Base-by-base conservation (phyloP, 176 grass and related monocot species). In the Lolium multiflorum region DNA sequence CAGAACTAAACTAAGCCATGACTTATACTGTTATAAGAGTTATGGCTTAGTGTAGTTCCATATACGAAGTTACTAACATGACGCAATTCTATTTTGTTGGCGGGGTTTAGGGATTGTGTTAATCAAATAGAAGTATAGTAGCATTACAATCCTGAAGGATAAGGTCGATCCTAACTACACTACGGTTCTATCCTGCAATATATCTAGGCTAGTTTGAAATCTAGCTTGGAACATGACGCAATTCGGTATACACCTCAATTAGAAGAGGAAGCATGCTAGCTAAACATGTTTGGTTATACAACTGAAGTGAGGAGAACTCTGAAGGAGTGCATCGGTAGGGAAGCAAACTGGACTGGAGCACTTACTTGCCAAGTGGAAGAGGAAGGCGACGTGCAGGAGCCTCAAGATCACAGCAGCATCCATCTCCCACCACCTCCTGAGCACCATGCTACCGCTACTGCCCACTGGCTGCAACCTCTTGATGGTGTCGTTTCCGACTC, bases 321-420 rank as follows among this genome's bases (percentile, higher is more conserved):
- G 0, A 28, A 38, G 2, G 51, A 13, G 22, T 26, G 56, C 39
- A 21, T 20, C 16, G 51, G 11, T 4, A 67, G 9, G 74, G 75
- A 68, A 17, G n/a, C 10, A 25, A 37, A 68, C 24, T 54, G 56
- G 11, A 68, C 24, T 54, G 56, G 11, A 67, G 13, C 11, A 54
- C 88, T 92, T 77, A 92, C 91, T 25, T 57, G 91, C 84, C 25
- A 71, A 73, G 56, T 81, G 77, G 84, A 87, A 82, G 89, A 82
- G 71, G 62, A 78, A 20, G 83, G 26, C 8, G 13, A 16, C 50
- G 18, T 87, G 71, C 0, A 89, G 70, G 52, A 90, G 20, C 24
- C 43, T 16, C 15, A 72, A 31, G 84, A 78, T 41, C 51, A 26
- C 3, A 5, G 61, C 59, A 57, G 25, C 80, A 17, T 9, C 37